Conservation (phyloP, 1,139 yeast genomes). For the Magnusiomyces clavatus region DNA sequence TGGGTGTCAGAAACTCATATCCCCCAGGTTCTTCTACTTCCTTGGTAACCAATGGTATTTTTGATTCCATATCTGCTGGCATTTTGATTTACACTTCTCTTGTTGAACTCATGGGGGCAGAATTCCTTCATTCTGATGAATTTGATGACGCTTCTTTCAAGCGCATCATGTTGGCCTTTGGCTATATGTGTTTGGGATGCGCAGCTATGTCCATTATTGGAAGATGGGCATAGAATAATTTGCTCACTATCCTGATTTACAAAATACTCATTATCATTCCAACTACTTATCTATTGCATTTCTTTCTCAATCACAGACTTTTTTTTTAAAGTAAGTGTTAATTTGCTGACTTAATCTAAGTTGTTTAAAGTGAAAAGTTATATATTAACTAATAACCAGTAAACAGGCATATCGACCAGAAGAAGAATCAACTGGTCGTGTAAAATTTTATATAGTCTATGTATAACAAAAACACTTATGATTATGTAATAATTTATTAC, state of each 20-base stretch:
- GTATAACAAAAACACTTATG: too few species aligned
- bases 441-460: too few species aligned
- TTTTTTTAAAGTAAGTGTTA: too few species aligned
- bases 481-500: too few species aligned
- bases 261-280: too few species aligned
- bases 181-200: conserved; percentile 54
- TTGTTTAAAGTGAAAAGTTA: too few species aligned
- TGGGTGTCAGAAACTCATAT: conserved; percentile 68
- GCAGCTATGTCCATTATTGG: conserved; percentile 82
- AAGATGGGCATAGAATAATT: conserved; percentile 60
- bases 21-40: conserved; percentile 51
- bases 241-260: not conserved
- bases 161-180: conserved; percentile 34
- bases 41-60: conserved; percentile 64
- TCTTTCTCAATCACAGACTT: too few species aligned
- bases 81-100: conserved; percentile 80
- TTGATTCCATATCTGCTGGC: conserved; percentile 81
- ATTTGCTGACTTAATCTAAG: too few species aligned
- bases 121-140: conserved; percentile 50
- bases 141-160: conserved; percentile 24
- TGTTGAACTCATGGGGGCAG: conserved; percentile 87
- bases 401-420: too few species aligned
- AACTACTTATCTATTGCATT: too few species aligned
- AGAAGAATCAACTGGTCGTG: too few species aligned
- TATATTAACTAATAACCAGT: too few species aligned